These are phyloP conservation scores for Melaleuca quinquenervia DNA, from an alignment of 345 rosid species.

Conservation along the genomic window DNA sequence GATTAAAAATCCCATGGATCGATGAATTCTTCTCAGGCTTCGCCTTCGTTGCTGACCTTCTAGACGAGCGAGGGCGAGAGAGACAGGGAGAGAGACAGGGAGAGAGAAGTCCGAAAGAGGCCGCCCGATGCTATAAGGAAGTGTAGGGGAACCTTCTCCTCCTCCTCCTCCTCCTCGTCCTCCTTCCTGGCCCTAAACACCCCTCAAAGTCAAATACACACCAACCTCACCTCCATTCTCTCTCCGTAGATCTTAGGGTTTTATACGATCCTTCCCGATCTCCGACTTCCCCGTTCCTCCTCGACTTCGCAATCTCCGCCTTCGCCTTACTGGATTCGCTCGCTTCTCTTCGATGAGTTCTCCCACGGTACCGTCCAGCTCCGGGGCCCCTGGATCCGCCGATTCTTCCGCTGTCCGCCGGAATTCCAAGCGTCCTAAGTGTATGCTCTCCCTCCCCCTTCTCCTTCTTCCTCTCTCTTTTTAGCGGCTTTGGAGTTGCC, in stretches of 20 bases:
- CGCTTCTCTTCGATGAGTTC: slow-evolving; percentile 26
- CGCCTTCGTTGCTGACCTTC: neutral
- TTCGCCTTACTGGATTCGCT: neutral
- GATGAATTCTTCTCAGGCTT: neutral
- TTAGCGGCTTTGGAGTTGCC: neutral
- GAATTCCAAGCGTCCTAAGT: slow-evolving; percentile 92
- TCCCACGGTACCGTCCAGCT: slow-evolving; percentile 56
- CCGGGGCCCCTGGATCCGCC: slow-evolving; percentile 57
- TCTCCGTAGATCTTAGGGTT: neutral
- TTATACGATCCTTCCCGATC: neutral
- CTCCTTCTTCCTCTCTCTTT: neutral
- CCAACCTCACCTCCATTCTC: neutral
- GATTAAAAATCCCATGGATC: neutral
- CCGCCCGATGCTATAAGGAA: neutral
- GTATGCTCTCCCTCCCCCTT: slow-evolving; percentile 16
- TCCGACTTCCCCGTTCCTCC: neutral
- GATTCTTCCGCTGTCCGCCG: slow-evolving; percentile 66
- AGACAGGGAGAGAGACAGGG: neutral
- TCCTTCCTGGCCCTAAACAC: neutral
- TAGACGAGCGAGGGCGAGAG: neutral
- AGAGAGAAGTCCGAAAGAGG: neutral
- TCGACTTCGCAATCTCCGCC: neutral
- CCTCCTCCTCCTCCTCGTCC: neutral
- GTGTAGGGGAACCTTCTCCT: neutral
- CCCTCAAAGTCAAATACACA: neutral